Percentiles rank a stretch among this genome's conserved stretches.
Conservation (phyloP, 805 yeast genomes). For the Komagataella populi region DNA sequence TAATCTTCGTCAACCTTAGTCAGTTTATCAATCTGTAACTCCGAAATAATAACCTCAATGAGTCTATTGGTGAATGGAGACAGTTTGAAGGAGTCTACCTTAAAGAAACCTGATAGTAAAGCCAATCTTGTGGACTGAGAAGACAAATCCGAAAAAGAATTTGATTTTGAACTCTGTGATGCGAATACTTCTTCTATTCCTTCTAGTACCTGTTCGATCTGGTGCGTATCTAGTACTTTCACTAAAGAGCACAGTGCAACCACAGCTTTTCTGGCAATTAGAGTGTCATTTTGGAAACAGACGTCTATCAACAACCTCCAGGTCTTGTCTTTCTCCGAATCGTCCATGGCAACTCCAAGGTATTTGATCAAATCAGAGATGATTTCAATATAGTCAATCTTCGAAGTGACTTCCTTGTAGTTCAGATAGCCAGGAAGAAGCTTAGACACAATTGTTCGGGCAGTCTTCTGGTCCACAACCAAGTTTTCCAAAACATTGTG, state of each 20-base stretch:
- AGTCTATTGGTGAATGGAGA: background rate
- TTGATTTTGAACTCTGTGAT: background rate
- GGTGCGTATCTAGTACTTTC: constrained; percentile 10
- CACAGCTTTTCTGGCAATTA: constrained; percentile 30
- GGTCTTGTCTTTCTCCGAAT: constrained; percentile 9
- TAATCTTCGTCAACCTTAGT: constrained; percentile 9
- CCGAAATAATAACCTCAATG: background rate
- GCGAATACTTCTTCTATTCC: background rate
- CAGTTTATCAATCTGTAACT: constrained; percentile 6
- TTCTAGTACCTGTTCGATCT: constrained; percentile 10
- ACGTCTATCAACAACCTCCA: constrained; percentile 19
- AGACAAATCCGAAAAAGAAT: background rate
- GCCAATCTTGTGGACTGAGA: background rate
- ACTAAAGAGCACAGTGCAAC: constrained; percentile 23
- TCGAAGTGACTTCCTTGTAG: constrained; percentile 12
- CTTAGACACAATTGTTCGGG: constrained; percentile 17
- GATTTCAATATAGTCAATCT: constrained; percentile 49
- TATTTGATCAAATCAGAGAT: constrained; percentile 39
- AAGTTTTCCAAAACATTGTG: constrained; percentile 25
- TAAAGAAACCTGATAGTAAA: background rate
- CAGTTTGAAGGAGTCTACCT: background rate
- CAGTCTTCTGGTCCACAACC: constrained; percentile 10
- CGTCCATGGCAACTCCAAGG: constrained; percentile 18
- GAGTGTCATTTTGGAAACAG: constrained; percentile 25
- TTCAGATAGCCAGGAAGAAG: constrained; percentile 23